phyloP scores from a whole-genome alignment of 805 yeast species.

The Candida glaebosa region DNA sequence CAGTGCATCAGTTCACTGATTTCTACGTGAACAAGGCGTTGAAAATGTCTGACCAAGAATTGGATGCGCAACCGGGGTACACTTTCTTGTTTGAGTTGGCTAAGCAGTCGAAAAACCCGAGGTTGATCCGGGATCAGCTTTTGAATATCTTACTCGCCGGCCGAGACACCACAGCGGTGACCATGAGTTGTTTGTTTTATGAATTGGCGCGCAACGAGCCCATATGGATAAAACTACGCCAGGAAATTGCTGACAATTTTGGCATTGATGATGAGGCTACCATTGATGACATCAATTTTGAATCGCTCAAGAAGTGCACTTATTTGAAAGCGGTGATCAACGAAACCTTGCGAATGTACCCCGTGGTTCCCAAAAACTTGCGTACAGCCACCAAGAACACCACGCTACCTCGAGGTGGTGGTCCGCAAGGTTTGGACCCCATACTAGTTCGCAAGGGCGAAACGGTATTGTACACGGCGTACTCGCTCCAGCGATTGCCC shows the following conservation, averaged over 20 bases:
- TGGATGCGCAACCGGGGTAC: slow-evolving; percentile 28
- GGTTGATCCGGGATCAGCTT: slow-evolving; percentile 34
- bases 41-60: slow-evolving; percentile 20
- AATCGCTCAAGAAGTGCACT: slow-evolving; percentile 36
- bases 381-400: slow-evolving; percentile 28
- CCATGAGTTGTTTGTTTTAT: slow-evolving; percentile 30
- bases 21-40: slow-evolving; percentile 30
- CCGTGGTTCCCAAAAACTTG: slow-evolving; percentile 30
- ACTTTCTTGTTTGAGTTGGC: slow-evolving; percentile 37
- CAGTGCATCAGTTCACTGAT: slow-evolving; percentile 16
- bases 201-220: slow-evolving; percentile 34
- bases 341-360: slow-evolving; percentile 37
- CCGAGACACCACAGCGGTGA: slow-evolving; percentile 42
- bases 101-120: slow-evolving; percentile 34
- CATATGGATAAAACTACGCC: slow-evolving; percentile 27
- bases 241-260: slow-evolving; percentile 26
- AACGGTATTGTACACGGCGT: slow-evolving; percentile 17
- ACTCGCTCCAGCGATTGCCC: slow-evolving; percentile 19
- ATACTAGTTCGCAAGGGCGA: slow-evolving; percentile 18
- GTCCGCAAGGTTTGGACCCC: slow-evolving; percentile 22
- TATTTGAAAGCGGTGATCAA: slow-evolving; percentile 35
- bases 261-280: slow-evolving; percentile 29
- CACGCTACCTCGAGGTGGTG: slow-evolving; percentile 32
- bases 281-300: slow-evolving; percentile 31
- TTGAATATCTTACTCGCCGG: slow-evolving; percentile 41